Evolutionary conservation across 192 early-diverging fungal species (phyloP).

Genomic region (Umbelopsis sp.): DNA sequence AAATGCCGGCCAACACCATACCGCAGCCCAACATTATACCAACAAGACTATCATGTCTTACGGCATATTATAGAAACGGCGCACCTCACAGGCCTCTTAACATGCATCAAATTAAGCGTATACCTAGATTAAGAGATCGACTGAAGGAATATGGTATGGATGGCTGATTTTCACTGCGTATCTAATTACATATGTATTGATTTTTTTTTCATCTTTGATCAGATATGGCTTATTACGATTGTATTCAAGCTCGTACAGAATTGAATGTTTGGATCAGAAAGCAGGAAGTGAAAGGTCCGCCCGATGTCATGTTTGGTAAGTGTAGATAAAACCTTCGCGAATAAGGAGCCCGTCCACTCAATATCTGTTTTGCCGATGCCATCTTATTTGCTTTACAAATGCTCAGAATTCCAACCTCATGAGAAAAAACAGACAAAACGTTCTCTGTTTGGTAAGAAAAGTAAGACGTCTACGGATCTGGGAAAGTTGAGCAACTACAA

Average conservation of each 20-base stretch:
- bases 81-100: constrained; percentile 4
- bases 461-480: background rate
- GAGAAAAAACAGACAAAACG: background rate
- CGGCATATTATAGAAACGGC: constrained; percentile 8
- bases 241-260: constrained; percentile 27
- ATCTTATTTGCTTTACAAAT: background rate
- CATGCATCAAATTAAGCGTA: constrained; percentile 14
- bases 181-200: no score
- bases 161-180: background rate
- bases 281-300: constrained; percentile 31
- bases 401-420: background rate
- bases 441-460: background rate
- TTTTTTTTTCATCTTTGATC: background rate
- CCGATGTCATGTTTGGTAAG: constrained; percentile 34
- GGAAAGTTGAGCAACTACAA: background rate
- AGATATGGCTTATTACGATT: constrained; percentile 31
- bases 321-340: background rate
- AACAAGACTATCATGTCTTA: constrained; percentile 5
- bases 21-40: constrained; percentile 20
- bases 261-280: constrained; percentile 32
- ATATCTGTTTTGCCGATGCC: background rate
- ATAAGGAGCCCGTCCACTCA: background rate
- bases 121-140: constrained; percentile 12
- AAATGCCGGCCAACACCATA: background rate
- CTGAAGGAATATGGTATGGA: constrained; percentile 19